Conservation (phyloP, 108 stramenopile genomes). For the Schizochytrium sp. region DNA sequence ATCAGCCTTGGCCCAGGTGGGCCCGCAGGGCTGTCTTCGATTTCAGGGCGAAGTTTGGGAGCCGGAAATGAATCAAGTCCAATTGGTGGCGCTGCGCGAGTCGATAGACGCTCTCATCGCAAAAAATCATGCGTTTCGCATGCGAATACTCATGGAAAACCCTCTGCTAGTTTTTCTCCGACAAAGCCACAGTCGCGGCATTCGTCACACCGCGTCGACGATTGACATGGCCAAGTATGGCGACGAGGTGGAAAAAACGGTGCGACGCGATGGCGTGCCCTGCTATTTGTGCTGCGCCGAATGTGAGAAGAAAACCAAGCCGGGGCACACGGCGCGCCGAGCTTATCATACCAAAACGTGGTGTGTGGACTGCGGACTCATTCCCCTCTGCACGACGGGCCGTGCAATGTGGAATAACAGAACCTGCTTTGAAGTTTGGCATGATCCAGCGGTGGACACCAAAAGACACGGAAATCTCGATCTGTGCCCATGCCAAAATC, state of each 20-base stretch:
- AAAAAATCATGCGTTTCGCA: neutral
- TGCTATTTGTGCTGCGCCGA: neutral
- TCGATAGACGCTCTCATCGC: neutral
- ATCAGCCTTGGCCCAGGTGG: neutral
- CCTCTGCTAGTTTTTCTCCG: neutral
- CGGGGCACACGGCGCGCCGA: neutral
- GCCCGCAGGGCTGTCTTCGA: neutral
- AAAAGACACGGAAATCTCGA: neutral
- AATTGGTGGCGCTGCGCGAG: neutral
- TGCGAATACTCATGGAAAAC: neutral
- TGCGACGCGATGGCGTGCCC: neutral
- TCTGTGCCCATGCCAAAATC: neutral
- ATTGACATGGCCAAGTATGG: neutral
- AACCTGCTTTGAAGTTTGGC: neutral
- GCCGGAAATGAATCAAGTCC: neutral
- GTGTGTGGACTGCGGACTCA: neutral
- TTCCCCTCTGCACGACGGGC: neutral
- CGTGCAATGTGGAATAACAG: neutral
- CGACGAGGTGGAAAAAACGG: neutral
- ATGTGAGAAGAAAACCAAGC: neutral
- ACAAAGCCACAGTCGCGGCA: neutral
- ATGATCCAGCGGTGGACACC: neutral
- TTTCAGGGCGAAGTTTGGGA: neutral
- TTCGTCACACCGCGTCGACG: neutral
- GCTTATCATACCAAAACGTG: neutral